phyloP scores from a whole-genome alignment of 139 green algal genomes.

The Coelastrella sp. region DNA sequence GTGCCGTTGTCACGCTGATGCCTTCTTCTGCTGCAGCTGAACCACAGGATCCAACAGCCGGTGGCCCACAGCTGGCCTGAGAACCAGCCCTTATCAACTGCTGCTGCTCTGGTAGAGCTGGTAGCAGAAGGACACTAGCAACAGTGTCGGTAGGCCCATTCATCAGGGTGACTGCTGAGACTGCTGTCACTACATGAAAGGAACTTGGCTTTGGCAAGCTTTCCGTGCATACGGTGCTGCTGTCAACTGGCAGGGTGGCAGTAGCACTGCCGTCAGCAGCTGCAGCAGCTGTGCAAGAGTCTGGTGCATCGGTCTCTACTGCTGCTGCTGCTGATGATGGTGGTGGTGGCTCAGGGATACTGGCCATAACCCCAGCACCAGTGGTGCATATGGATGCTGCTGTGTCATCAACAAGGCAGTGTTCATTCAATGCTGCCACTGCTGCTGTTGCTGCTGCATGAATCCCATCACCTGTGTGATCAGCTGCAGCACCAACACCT shows the following conservation, averaged over 20 bases:
- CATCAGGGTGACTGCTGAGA: neutral
- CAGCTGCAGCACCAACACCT: no score
- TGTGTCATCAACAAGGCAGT: no score
- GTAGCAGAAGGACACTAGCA: neutral
- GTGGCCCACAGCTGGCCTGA: neutral
- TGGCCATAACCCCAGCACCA: no score
- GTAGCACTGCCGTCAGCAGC: neutral
- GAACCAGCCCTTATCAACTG: neutral
- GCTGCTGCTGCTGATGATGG: neutral
- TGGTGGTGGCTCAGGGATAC: no score
- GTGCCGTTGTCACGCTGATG: neutral
- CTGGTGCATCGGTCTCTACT: neutral
- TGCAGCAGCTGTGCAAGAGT: neutral
- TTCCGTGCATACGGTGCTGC: neutral
- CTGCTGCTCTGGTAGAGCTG: neutral
- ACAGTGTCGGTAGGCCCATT: neutral
- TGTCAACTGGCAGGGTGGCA: neutral
- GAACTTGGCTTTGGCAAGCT: neutral
- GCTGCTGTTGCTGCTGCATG: neutral
- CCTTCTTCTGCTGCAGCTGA: neutral
- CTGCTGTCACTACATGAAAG: constrained; percentile 6
- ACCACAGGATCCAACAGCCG: neutral
- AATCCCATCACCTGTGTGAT: no score
- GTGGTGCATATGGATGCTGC: no score
- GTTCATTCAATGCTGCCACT: no score